These are phyloP conservation scores for Gypsophila paniculata DNA, from an alignment of 179 eudicot species.

Conservation along the genomic window DNA sequence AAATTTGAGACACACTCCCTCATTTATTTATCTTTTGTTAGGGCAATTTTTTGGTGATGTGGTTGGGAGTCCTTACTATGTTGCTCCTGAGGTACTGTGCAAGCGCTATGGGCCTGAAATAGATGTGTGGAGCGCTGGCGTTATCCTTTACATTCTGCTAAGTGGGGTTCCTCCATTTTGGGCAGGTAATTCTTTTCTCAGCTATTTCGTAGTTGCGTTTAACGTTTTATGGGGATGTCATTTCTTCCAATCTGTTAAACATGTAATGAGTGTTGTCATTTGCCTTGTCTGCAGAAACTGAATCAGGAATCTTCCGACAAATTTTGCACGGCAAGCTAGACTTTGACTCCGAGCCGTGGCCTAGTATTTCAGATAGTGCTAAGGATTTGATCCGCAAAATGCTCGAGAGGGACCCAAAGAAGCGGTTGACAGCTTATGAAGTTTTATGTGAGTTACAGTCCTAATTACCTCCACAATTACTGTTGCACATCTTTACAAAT, in stretches of 20 bases:
- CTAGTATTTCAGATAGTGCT: conserved; percentile 74
- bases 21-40: conserved; percentile 20
- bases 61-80: conserved; percentile 94
- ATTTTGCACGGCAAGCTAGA: conserved; percentile 75
- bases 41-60: conserved; percentile 78
- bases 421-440: conserved; percentile 65
- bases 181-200: conserved; percentile 51
- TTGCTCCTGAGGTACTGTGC: conserved; percentile 89
- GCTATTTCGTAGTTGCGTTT: neutral
- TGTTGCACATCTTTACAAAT: neutral
- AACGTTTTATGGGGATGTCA: neutral
- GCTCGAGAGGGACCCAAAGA: conserved; percentile 70
- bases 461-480: neutral
- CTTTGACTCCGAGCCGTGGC: conserved; percentile 86
- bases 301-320: conserved; percentile 79
- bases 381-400: conserved; percentile 78
- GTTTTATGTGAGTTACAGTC: conserved; percentile 60
- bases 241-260: neutral
- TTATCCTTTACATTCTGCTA: conserved; percentile 73
- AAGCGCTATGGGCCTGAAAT: conserved; percentile 84
- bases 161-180: conserved; percentile 90
- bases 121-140: conserved; percentile 97
- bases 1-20: neutral
- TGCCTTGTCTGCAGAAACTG: conserved; percentile 56
- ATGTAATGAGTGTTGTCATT: conserved; percentile 5